Conservation (phyloP, 208 protist genomes). For the Leishmania braziliensis region DNA sequence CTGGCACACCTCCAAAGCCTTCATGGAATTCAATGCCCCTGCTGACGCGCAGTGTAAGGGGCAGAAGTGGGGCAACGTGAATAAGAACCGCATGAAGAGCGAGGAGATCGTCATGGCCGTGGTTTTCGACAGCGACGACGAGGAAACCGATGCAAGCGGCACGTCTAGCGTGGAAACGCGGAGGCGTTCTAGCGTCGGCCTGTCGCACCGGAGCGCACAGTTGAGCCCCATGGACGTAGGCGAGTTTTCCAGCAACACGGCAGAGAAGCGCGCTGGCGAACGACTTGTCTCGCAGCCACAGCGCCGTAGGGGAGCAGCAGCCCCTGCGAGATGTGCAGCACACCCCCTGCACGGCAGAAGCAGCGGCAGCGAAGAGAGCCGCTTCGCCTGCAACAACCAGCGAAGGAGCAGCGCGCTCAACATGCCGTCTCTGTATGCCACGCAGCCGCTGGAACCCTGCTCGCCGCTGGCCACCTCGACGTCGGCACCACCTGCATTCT, state of each 20-base stretch:
- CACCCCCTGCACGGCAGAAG: not conserved
- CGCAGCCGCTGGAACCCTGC: constrained; percentile 4
- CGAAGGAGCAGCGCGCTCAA: constrained; percentile 14
- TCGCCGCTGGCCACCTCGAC: not conserved
- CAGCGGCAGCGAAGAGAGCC: constrained; percentile 16
- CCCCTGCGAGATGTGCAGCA: not conserved
- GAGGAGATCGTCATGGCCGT: constrained; percentile 26
- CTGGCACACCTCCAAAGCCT: constrained; percentile 24
- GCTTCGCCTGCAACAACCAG: constrained; percentile 29
- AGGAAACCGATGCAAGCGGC: constrained; percentile 5
- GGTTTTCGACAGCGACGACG: constrained; percentile 27
- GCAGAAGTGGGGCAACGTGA: constrained; percentile 11
- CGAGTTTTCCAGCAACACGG: not conserved
- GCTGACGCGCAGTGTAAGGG: not conserved
- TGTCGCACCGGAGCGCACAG: not conserved
- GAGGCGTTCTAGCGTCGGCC: not conserved
- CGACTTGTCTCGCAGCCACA: constrained; percentile 14
- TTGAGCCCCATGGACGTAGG: too few species aligned
- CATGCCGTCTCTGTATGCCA: not conserved
- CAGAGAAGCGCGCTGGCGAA: constrained; percentile 22
- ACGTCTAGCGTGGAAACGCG: not conserved
- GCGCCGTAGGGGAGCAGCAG: constrained; percentile 3
- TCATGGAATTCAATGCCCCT: constrained; percentile 11
- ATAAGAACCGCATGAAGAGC: constrained; percentile 33
- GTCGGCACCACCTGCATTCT: not conserved